Evolutionary conservation across 2,329 filamentous ascomycete genomes (phyloP).

Genomic region (Furcasterigmium sp.): DNA sequence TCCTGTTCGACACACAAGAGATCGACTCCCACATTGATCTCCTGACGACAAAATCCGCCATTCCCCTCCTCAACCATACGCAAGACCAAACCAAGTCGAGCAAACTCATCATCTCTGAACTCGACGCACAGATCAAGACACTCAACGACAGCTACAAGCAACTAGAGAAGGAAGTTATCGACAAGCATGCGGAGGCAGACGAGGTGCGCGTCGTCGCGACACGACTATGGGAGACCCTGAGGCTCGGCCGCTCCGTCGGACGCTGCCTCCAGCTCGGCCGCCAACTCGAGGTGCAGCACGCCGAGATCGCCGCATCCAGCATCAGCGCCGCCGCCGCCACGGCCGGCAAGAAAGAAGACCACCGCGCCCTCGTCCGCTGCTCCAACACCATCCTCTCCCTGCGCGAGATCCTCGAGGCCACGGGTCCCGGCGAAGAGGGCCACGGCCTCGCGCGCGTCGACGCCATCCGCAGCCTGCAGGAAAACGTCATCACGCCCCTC

Average conservation of each 20-base stretch:
- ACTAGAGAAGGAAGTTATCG: constrained; percentile 79
- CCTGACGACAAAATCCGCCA: constrained; percentile 77
- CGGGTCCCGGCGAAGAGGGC: constrained; percentile 68
- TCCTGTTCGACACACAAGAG: constrained; percentile 95
- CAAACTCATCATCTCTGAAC: constrained; percentile 64
- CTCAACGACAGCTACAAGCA: constrained; percentile 82
- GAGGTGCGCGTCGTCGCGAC: constrained; percentile 73
- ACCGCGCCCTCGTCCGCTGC: constrained; percentile 75
- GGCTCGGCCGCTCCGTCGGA: constrained; percentile 69
- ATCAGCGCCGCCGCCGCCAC: constrained; percentile 22
- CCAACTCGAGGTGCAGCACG: constrained; percentile 81
- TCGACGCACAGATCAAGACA: constrained; percentile 74
- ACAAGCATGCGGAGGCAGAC: constrained; percentile 80
- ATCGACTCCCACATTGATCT: constrained; percentile 93
- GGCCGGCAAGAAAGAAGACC: constrained; percentile 58
- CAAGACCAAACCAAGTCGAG: constrained; percentile 68
- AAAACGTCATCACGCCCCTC: constrained; percentile 62
- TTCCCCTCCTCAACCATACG: constrained; percentile 77
- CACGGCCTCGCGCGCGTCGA: constrained; percentile 70
- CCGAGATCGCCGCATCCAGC: constrained; percentile 52
- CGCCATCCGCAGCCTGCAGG: constrained; percentile 65
- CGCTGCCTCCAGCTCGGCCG: constrained; percentile 76
- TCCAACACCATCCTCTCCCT: constrained; percentile 74
- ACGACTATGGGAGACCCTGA: constrained; percentile 74
- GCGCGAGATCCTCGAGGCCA: constrained; percentile 64